Evolutionary conservation across 2,329 filamentous ascomycete species (phyloP).

Genomic region (Beauveria sp.): DNA sequence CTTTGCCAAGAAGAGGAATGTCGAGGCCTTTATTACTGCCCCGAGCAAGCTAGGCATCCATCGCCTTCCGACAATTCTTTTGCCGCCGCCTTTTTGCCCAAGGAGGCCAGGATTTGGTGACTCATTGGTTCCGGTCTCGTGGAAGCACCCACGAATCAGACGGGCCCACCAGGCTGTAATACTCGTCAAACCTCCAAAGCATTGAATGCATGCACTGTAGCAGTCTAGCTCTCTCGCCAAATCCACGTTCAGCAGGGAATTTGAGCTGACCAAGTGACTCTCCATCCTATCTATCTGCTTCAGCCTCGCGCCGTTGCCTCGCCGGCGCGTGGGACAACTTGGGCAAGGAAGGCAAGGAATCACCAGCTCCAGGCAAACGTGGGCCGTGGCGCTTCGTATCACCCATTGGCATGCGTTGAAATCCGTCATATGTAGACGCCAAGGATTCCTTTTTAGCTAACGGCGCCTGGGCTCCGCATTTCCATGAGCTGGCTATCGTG

Average conservation of each 20-base stretch:
- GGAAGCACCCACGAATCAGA: neutral
- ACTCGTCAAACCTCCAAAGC: neutral
- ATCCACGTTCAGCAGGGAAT: neutral
- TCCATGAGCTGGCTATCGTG: neutral
- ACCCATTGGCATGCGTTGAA: neutral
- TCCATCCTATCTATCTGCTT: neutral
- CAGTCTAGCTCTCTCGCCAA: neutral
- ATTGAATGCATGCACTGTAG: neutral
- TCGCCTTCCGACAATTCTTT: neutral
- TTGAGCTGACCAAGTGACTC: too few relatives aligned
- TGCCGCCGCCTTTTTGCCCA: neutral
- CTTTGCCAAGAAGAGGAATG: neutral
- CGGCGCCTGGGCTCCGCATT: neutral
- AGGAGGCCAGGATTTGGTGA: conserved; percentile 3
- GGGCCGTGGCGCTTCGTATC: neutral
- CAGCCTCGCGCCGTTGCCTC: conserved; percentile 1
- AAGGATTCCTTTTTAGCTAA: neutral
- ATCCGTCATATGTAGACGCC: neutral
- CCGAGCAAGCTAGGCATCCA: conserved; percentile 1
- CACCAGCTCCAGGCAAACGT: conserved; percentile 2
- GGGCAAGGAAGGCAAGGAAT: neutral
- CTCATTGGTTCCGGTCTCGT: conserved; percentile 7
- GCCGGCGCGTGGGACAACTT: neutral
- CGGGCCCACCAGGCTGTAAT: neutral
- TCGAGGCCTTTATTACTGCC: neutral